These are phyloP conservation scores for Backusella liffmaniae DNA, from an alignment of 192 early-diverging fungal species.

Conservation along the genomic window DNA sequence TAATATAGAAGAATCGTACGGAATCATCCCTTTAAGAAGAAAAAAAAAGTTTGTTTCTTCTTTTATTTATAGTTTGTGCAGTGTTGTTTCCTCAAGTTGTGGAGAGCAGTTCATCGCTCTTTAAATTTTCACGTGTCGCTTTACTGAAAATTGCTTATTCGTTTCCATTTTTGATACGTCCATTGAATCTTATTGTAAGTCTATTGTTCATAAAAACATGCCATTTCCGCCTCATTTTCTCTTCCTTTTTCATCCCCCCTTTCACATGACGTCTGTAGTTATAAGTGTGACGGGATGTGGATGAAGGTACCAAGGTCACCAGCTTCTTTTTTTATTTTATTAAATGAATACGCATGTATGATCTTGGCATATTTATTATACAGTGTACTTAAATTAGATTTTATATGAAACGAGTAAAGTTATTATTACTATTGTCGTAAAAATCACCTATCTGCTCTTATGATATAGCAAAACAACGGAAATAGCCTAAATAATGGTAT, in stretches of 20 bases:
- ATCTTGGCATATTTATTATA: neutral
- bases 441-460: neutral
- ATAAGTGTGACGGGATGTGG: neutral
- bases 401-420: neutral
- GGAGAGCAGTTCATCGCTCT: neutral
- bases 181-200: neutral
- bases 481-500: neutral
- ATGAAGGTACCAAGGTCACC: neutral
- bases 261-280: neutral
- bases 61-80: conserved; percentile 5
- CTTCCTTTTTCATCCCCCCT: neutral
- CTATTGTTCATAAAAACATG: neutral
- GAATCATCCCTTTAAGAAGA: neutral
- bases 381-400: neutral
- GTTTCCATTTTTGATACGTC: neutral
- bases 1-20: neutral
- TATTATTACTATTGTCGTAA: neutral
- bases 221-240: neutral
- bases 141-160: neutral
- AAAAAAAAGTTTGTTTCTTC: neutral
- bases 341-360: neutral
- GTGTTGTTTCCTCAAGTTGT: neutral
- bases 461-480: neutral
- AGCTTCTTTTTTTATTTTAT: neutral
- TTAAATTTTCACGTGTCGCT: neutral